Percentiles rank a stretch among this genome's conserved stretches.
These are phyloP conservation scores for Fomitopsis palustris DNA, from an alignment of 1,284 basidiomycete genomes.

Conservation along the genomic window DNA sequence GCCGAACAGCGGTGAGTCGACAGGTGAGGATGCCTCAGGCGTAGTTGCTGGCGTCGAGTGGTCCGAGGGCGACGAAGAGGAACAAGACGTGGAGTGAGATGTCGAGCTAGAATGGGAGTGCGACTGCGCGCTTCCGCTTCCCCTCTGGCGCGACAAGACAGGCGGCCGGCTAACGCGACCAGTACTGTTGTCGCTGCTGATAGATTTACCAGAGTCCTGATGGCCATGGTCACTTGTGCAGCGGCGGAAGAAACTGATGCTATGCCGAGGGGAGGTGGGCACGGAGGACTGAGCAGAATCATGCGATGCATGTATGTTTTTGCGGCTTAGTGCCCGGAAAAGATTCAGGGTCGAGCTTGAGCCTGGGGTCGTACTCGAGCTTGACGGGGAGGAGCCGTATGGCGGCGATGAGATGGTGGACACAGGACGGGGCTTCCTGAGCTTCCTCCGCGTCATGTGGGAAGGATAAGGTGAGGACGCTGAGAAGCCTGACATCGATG, in stretches of 20 bases:
- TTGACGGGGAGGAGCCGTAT: background rate
- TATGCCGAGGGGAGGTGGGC: slow-evolving; percentile 5
- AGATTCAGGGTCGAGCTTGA: slow-evolving; percentile 1
- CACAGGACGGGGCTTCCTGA: slow-evolving; percentile 3
- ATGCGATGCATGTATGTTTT: background rate
- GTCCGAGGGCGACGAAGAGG: slow-evolving; percentile 7
- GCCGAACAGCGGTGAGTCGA: background rate
- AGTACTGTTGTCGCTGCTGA: slow-evolving; percentile 3
- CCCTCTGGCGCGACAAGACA: background rate
- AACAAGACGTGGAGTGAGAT: slow-evolving; percentile 1
- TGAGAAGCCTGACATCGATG: background rate
- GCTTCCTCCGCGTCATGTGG: slow-evolving; percentile 5
- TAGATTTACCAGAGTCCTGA: slow-evolving; percentile 1
- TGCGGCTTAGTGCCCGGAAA: slow-evolving; percentile 8
- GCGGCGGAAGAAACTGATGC: slow-evolving; percentile 15
- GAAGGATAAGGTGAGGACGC: background rate
- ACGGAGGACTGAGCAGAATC: background rate
- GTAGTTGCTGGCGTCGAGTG: slow-evolving; percentile 19
- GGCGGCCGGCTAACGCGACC: background rate
- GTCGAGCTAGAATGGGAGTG: slow-evolving; percentile 7
- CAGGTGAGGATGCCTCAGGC: slow-evolving; percentile 11
- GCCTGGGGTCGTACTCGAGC: background rate
- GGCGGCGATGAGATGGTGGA: background rate
- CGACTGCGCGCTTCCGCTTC: slow-evolving; percentile 1
- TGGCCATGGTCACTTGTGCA: slow-evolving; percentile 17